Conservation (phyloP, 2,329 filamentous ascomycete genomes). For the Mycosphaerella sp. region DNA sequence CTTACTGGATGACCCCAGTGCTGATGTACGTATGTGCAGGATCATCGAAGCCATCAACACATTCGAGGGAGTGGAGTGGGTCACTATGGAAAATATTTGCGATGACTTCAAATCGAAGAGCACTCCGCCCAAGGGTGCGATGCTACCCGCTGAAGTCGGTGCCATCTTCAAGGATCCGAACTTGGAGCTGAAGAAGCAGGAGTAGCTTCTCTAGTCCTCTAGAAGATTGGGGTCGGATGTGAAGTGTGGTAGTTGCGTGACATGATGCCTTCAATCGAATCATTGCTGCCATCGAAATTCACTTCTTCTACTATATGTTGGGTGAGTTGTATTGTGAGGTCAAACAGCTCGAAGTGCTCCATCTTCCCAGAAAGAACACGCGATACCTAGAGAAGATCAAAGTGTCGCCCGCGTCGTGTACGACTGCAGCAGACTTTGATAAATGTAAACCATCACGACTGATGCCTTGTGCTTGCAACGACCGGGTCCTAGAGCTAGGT, state of each 20-base stretch:
- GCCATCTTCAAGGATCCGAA: slow-evolving; percentile 46
- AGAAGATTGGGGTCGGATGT: no score
- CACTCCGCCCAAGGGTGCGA: slow-evolving; percentile 49
- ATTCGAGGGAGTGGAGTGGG: slow-evolving; percentile 58
- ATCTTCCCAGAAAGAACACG: slow-evolving; percentile 49
- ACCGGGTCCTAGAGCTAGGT: no score
- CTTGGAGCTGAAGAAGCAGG: slow-evolving; percentile 29
- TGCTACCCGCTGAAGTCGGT: slow-evolving; percentile 53
- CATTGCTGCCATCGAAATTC: slow-evolving; percentile 1
- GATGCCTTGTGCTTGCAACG: slow-evolving; percentile 9
- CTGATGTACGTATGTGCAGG: slow-evolving; percentile 9
- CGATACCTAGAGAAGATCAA: slow-evolving; percentile 50
- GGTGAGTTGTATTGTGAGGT: background rate
- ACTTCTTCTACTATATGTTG: slow-evolving; percentile 12
- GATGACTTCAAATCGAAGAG: slow-evolving; percentile 67
- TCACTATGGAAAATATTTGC: slow-evolving; percentile 64
- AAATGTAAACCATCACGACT: slow-evolving; percentile 23
- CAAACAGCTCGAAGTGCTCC: slow-evolving; percentile 23
- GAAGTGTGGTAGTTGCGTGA: background rate
- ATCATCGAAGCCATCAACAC: slow-evolving; percentile 65
- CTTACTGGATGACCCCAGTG: background rate
- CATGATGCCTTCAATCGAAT: background rate
- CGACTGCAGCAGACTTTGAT: slow-evolving; percentile 42
- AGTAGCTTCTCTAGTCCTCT: slow-evolving; percentile 8
- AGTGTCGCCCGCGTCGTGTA: slow-evolving; percentile 53